Evolutionary conservation across 2,329 filamentous ascomycete genomes (phyloP).

Genomic region (Sporothrix inflata): DNA sequence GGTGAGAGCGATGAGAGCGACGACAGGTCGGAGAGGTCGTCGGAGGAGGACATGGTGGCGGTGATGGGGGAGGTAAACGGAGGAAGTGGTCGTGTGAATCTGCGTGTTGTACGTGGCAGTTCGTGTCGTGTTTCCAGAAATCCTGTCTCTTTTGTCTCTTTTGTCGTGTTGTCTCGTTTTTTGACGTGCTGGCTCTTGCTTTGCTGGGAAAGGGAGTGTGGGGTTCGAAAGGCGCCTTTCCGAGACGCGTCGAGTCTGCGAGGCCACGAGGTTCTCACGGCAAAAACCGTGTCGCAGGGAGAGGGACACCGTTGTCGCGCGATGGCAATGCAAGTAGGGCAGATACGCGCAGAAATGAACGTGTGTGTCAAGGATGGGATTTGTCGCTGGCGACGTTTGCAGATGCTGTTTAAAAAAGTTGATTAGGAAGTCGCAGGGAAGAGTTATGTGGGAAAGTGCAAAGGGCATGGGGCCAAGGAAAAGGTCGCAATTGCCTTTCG

Average conservation of each 20-base stretch:
- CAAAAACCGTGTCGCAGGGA: conserved; percentile 16
- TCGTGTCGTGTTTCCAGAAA: not conserved
- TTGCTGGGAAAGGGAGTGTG: conserved; percentile 22
- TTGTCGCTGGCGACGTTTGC: not conserved
- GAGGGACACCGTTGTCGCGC: not conserved
- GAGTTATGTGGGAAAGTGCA: conserved; percentile 13
- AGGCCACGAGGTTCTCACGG: not conserved
- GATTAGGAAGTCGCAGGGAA: not conserved
- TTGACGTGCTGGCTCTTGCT: not conserved
- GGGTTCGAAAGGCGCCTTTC: not conserved
- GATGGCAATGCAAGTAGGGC: not conserved
- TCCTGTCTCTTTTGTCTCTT: not conserved
- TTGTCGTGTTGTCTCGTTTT: conserved; percentile 12
- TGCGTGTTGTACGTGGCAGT: not conserved
- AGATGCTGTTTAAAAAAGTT: not conserved
- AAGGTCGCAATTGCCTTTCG: conserved; percentile 22
- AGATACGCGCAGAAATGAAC: not conserved
- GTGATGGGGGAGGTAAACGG: not conserved
- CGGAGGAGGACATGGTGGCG: conserved; percentile 60
- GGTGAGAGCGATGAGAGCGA: conserved; percentile 56
- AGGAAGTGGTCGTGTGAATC: not conserved
- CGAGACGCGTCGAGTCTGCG: conserved; percentile 25
- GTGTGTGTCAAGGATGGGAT: not conserved
- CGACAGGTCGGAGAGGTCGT: conserved; percentile 60
- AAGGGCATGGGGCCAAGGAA: conserved; percentile 4